These are phyloP conservation scores for Alternaria atra DNA, from an alignment of 2,329 filamentous ascomycete species.

Conservation along the genomic window DNA sequence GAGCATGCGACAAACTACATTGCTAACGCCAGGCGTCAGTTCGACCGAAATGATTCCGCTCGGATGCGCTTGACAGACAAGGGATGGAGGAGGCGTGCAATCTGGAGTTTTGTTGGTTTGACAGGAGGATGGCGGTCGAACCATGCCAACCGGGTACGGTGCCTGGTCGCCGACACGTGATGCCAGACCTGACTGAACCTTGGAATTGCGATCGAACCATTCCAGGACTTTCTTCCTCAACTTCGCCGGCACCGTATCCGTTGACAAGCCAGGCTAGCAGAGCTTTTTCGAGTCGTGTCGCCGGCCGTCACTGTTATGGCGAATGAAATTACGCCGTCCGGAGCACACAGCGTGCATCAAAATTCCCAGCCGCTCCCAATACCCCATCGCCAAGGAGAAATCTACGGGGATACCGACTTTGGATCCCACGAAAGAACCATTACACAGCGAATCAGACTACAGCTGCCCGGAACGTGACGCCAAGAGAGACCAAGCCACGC, in stretches of 20 bases:
- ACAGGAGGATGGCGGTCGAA: not conserved
- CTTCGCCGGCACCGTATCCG: conserved; percentile 9
- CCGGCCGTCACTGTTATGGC: conserved; percentile 4
- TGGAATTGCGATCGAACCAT: not conserved
- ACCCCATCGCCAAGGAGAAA: conserved; percentile 25
- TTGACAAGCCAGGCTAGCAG: not conserved
- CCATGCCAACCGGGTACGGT: not conserved
- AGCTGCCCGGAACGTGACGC: conserved; percentile 32
- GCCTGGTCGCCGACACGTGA: not conserved
- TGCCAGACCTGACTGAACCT: not conserved
- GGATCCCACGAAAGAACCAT: not conserved
- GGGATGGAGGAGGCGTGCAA: not conserved
- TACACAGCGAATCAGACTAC: conserved; percentile 27
- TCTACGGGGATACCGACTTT: conserved; percentile 9
- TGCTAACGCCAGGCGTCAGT: not conserved
- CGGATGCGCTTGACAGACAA: not conserved
- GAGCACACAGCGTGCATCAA: conserved; percentile 22
- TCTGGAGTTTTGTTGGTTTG: not conserved
- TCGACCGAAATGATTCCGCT: not conserved
- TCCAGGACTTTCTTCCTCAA: not conserved
- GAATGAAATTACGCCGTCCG: conserved; percentile 12
- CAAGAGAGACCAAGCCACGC: conserved; percentile 21
- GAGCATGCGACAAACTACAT: conserved; percentile 14
- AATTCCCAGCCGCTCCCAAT: conserved; percentile 10
- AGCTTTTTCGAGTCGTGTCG: conserved; percentile 5